Base-by-base conservation (phyloP, 306 rosid genomes). In the Casuarina cunninghamiana region DNA sequence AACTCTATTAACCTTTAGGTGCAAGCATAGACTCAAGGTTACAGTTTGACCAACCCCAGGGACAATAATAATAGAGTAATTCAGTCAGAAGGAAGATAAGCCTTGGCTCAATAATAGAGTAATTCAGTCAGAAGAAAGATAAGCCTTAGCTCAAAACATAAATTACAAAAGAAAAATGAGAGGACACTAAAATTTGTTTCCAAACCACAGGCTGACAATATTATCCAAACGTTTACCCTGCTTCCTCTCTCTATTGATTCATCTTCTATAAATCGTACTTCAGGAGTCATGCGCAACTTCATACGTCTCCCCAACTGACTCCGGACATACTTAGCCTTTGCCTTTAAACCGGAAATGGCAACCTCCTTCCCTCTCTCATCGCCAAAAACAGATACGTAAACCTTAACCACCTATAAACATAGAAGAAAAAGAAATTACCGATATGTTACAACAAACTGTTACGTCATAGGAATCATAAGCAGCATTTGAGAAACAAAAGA, bases 301-400 rank as follows among this genome's bases (percentile, higher is more conserved):
- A 91, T 92, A 13, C 97, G 97, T 86, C 83, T 87, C 55, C 98
- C 98, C 77, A 95, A 79, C 82, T 83, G 83, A 73, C 93, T 72
- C 11, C 97, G 94, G 57, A 95, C 96, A 83, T 95, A 95, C 73
- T 95, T 92, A 37, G 90, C 96, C 79, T 92, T 95, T 39, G 97
- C 87, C 77, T 95, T 95, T 90, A 92, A 86, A 10, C 98, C 98
- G 2, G 97, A 91, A 35, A 95, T 58, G 79, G 98, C 98, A 60
- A 95, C 86, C 78, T 91, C 97, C 76, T 91, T 95, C 74, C 97
- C 97, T 87, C 93, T 88, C 85, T 88, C 97, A 79, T 95, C 97
- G 11, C 98, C 97, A 11, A 95, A 92, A 77, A 95, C 97, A 42
- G 97, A 95, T 35, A 95, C 92, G 86, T 82, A 95, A 4, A 95